A percentile compares a stretch with the other conserved stretches of the same genome.
These are phyloP conservation scores for Adiantum capillusveneris DNA, from an alignment of 75 land plant genomes.

Conservation along the genomic window DNA sequence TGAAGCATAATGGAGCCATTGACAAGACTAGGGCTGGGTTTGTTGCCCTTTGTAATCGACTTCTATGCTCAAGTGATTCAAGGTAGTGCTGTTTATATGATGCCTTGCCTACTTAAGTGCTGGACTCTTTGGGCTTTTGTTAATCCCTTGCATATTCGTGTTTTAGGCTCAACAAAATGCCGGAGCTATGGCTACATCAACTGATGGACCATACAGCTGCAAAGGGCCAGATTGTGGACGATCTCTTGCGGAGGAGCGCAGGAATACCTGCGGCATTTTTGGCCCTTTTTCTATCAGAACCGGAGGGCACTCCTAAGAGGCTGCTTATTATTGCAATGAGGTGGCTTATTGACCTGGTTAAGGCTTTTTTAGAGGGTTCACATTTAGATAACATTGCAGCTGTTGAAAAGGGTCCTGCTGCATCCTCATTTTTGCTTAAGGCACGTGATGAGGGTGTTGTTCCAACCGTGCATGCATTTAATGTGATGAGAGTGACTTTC, in stretches of 20 bases:
- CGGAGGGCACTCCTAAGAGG: conserved; percentile 93
- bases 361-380: conserved; percentile 25
- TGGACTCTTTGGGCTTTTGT: no score
- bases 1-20: conserved; percentile 99
- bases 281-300: conserved; percentile 89
- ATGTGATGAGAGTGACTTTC: conserved; percentile 80
- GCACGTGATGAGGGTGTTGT: conserved; percentile 86
- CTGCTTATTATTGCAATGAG: conserved; percentile 77
- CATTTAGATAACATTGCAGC: neutral
- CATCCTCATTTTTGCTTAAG: conserved; percentile 28
- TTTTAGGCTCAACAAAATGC: conserved; percentile 70
- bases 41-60: conserved; percentile 96
- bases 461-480: conserved; percentile 95
- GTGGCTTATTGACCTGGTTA: conserved; percentile 72
- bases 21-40: conserved; percentile 99
- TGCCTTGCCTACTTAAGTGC: conserved; percentile 2
- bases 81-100: conserved; percentile 40
- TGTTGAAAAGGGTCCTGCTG: neutral
- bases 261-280: conserved; percentile 97
- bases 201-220: conserved; percentile 69
- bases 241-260: conserved; percentile 90
- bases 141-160: no score
- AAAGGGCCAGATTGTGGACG: conserved; percentile 91
- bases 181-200: conserved; percentile 88
- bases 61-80: conserved; percentile 86